Percentiles rank a stretch among this genome's conserved stretches.
Evolutionary conservation across 202 grass and related monocot species (phyloP).

Genomic region (Brachypodium distachyon): DNA sequence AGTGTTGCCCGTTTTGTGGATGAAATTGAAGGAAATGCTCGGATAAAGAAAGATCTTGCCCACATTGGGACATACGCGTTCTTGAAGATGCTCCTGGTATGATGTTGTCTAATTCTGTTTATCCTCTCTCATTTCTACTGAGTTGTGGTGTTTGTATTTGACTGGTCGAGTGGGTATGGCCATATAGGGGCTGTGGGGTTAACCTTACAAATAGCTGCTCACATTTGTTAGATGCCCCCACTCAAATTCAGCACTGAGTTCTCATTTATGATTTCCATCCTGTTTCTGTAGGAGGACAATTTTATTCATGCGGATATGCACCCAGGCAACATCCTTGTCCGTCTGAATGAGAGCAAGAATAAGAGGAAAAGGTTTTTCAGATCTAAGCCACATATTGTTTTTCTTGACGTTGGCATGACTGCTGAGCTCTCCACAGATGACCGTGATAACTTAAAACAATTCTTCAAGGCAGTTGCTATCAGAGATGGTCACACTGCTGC

Average conservation of each 20-base stretch:
- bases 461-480: conserved; percentile 84
- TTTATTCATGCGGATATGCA: conserved; percentile 99
- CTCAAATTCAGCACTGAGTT: conserved; percentile 5
- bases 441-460: conserved; percentile 71
- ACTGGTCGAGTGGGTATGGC: background rate
- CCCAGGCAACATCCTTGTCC: conserved; percentile 95
- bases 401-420: conserved; percentile 95
- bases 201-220: background rate
- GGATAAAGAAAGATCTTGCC: conserved; percentile 69
- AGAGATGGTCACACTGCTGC: conserved; percentile 84
- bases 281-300: conserved; percentile 73
- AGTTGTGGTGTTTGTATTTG: background rate
- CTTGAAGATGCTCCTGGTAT: conserved; percentile 96
- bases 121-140: background rate
- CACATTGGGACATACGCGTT: conserved; percentile 87
- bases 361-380: conserved; percentile 59
- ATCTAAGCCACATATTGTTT: conserved; percentile 78
- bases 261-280: background rate
- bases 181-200: background rate
- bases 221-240: background rate
- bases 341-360: conserved; percentile 46
- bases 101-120: conserved; percentile 10
- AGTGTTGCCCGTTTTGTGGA: conserved; percentile 84
- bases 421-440: conserved; percentile 83
- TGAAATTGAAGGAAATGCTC: conserved; percentile 57